These are phyloP conservation scores for Aschersonia sp. DNA, from an alignment of 2,329 filamentous ascomycete genomes.

Conservation along the genomic window DNA sequence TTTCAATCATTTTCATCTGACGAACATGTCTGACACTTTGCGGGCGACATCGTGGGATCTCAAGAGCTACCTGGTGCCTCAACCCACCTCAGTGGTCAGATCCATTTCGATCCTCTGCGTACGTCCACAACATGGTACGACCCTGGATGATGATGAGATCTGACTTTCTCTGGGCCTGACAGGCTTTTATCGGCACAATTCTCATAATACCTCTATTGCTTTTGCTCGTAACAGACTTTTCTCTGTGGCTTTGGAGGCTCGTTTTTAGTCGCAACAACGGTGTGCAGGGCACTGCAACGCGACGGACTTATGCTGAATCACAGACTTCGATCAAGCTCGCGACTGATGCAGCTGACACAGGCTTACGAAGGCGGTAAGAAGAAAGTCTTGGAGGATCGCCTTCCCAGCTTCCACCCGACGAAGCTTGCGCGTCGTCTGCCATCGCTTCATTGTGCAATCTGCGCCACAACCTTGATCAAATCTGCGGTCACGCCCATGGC, in stretches of 20 bases:
- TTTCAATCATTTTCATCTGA: no score
- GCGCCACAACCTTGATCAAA: conserved; percentile 72
- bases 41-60: conserved; percentile 12
- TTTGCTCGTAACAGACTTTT: conserved; percentile 35
- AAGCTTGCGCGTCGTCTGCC: not conserved
- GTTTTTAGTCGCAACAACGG: conserved; percentile 9
- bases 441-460: conserved; percentile 32
- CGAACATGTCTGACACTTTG: conserved; percentile 11
- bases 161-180: conserved; percentile 4
- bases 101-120: conserved; percentile 24
- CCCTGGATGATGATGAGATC: conserved; percentile 1
- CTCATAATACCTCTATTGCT: conserved; percentile 30
- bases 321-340: not conserved
- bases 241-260: conserved; percentile 37
- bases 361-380: conserved; percentile 4
- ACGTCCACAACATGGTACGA: conserved; percentile 7
- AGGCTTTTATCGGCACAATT: conserved; percentile 30
- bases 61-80: conserved; percentile 11
- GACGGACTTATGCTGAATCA: not conserved
- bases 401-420: not conserved
- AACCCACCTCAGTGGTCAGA: conserved; percentile 15
- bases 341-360: not conserved
- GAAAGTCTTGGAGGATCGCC: not conserved
- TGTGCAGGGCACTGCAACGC: not conserved
- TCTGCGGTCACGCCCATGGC: conserved; percentile 97